These are phyloP conservation scores for Triticum timopheevii DNA, from an alignment of 176 grass and related monocot species.

Conservation along the genomic window DNA sequence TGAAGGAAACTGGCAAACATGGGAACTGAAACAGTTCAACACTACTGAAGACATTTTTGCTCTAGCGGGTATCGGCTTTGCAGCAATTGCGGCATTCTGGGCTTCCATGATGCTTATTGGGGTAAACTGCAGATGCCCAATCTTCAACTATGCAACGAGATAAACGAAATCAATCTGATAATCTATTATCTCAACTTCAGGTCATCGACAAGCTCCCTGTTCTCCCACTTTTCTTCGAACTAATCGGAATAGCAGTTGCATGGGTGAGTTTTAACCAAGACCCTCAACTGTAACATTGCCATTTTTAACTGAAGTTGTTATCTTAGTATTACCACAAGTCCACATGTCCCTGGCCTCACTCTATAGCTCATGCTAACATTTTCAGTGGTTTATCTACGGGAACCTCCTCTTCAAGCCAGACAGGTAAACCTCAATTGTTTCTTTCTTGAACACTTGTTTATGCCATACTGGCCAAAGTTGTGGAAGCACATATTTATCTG, in stretches of 20 bases:
- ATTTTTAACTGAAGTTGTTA: not conserved
- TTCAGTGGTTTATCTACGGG: slow-evolving; percentile 86
- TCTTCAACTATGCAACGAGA: not conserved
- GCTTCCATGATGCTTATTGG: slow-evolving; percentile 58
- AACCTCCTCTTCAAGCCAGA: slow-evolving; percentile 90
- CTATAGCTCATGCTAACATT: slow-evolving; percentile 19
- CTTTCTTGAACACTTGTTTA: not conserved
- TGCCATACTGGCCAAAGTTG: not conserved
- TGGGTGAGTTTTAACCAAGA: slow-evolving; percentile 54
- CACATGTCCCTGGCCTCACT: not conserved
- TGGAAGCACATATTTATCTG: not conserved
- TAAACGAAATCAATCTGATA: not conserved
- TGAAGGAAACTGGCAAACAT: not conserved
- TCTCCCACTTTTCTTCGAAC: slow-evolving; percentile 58
- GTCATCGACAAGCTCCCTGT: slow-evolving; percentile 82
- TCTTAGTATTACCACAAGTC: not conserved
- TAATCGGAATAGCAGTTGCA: slow-evolving; percentile 77
- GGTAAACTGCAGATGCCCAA: slow-evolving; percentile 32
- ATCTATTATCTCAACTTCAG: slow-evolving; percentile 37
- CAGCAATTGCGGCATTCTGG: slow-evolving; percentile 71
- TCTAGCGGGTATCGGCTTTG: slow-evolving; percentile 80
- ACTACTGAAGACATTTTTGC: slow-evolving; percentile 75
- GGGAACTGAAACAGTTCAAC: slow-evolving; percentile 44
- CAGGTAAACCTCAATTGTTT: slow-evolving; percentile 44
- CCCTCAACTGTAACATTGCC: not conserved